Base-by-base conservation (phyloP, 176 grass and related monocot genomes). In the Zoysia japonica region DNA sequence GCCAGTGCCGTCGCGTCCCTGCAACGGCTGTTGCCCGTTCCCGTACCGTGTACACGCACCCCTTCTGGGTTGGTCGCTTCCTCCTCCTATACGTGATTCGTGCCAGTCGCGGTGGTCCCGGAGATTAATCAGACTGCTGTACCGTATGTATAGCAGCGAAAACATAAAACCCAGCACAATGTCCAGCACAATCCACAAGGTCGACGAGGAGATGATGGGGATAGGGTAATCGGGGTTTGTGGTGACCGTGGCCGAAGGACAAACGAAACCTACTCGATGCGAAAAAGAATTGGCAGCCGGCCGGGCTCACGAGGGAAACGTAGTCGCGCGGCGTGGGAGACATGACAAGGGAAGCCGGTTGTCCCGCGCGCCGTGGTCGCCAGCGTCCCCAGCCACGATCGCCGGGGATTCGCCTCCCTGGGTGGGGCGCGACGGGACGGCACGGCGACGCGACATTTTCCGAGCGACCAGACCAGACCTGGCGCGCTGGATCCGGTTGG, bases 251-350 rank as follows among this genome's bases (percentile, higher is more conserved):
- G 50, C 50, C 11, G 11, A 1, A 13, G 4, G 50, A 52, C 50
- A 52, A 52, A 28, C 28, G 11, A 14, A 52, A 0, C 12, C 2
- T 52, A 52, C 14, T 12, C 49, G 11, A 3, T 4, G 14, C 14
- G 1, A 17, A n/a, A 5, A 56, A 63, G 2, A 4, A 35, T 11
- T 37, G 59, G 45, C 44, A 7, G 7, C 15, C 20, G 12, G 76
- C 5, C 53, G 65, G 65, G 2, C 14, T 82, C 70, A 75, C 81
- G 81, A 59, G 81, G 70, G 61, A 67, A 83, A 75, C 81, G 81
- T 65, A 57, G 46, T 43, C 42, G 78, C 65, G 65, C 20, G 39
- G 17, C 65, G 77, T 49, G 53, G 66, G 19, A 49, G 6, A 51
- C 77, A 11, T 61, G 52, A 61, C 28, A 28, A 42, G 35, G 35